A percentile compares a stretch with the other conserved stretches of the same genome.
Conservation (phyloP, 169 alveolate genomes). For the Pseudocohnilembus persalinus region DNA sequence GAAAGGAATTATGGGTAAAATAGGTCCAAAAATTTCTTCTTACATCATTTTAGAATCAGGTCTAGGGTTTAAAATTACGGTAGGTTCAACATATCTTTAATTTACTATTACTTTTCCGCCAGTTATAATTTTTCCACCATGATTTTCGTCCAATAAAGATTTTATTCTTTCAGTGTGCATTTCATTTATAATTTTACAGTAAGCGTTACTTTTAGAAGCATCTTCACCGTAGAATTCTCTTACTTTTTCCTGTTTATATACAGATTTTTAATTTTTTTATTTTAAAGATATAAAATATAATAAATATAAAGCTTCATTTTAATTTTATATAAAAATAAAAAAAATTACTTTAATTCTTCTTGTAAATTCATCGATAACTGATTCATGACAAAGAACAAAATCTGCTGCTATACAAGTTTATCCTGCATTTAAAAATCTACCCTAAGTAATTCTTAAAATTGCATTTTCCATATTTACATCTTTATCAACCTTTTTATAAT, state of each 20-base stretch:
- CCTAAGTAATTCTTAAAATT: constrained; percentile 75
- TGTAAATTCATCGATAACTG: constrained; percentile 46
- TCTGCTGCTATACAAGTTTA: constrained; percentile 88
- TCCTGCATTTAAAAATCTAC: constrained; percentile 81
- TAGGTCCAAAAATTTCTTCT: constrained; percentile 89
- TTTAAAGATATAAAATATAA: constrained; percentile 41
- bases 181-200: constrained; percentile 69
- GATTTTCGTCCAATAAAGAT: constrained; percentile 49
- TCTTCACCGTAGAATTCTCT: constrained; percentile 73
- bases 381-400: constrained; percentile 76
- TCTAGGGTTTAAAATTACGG: constrained; percentile 70
- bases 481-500: constrained; percentile 58
- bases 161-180: constrained; percentile 72
- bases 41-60: constrained; percentile 60
- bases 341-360: constrained; percentile 44
- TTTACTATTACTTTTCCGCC: constrained; percentile 66
- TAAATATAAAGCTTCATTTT: constrained; percentile 2
- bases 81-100: constrained; percentile 75
- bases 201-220: constrained; percentile 64
- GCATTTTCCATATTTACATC: constrained; percentile 75
- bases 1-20: constrained; percentile 75
- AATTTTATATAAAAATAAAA: no score
- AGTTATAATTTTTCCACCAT: constrained; percentile 66
- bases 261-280: no score
- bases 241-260: constrained; percentile 24